These are phyloP conservation scores for Penicillium decumbens DNA, from an alignment of 2,329 filamentous ascomycete genomes.

Conservation along the genomic window DNA sequence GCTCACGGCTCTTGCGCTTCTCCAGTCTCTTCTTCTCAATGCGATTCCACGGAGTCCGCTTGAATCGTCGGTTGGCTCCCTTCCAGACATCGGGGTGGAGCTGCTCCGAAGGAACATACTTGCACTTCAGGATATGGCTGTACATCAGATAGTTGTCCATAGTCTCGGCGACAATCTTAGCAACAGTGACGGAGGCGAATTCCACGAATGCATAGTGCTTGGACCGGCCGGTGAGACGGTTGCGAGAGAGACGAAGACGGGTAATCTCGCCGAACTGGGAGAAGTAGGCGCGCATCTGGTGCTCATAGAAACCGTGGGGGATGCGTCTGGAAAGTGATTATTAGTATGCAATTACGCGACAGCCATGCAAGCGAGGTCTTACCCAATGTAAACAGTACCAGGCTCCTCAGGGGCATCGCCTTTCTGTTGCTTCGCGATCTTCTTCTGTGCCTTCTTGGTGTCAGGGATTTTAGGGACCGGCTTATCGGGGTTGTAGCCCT, in stretches of 20 bases:
- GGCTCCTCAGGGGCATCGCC: conserved; percentile 46
- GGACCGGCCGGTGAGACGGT: conserved; percentile 82
- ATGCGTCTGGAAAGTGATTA: conserved; percentile 54
- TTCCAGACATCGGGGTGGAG: conserved; percentile 81
- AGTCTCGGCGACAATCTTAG: conserved; percentile 85
- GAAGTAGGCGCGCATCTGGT: conserved; percentile 91
- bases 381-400: conserved; percentile 82
- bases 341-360: conserved; percentile 10
- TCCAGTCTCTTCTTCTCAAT: conserved; percentile 73
- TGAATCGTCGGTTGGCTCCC: conserved; percentile 85
- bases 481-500: conserved; percentile 45
- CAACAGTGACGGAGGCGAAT: conserved; percentile 71
- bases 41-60: conserved; percentile 80
- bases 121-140: conserved; percentile 87
- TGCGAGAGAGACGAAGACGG: conserved; percentile 77
- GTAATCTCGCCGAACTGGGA: conserved; percentile 83
- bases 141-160: conserved; percentile 98
- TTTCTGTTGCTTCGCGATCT: conserved; percentile 50
- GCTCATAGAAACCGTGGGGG: conserved; percentile 94
- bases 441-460: conserved; percentile 47
- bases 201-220: conserved; percentile 96
- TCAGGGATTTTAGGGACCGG: conserved; percentile 43
- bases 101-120: conserved; percentile 68
- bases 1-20: conserved; percentile 65
- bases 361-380: conserved; percentile 25